A percentile compares a stretch with the other conserved stretches of the same genome.
These are phyloP conservation scores for Tricholoma bakamatsutake DNA, from an alignment of 768 basidiomycete species.

Conservation along the genomic window DNA sequence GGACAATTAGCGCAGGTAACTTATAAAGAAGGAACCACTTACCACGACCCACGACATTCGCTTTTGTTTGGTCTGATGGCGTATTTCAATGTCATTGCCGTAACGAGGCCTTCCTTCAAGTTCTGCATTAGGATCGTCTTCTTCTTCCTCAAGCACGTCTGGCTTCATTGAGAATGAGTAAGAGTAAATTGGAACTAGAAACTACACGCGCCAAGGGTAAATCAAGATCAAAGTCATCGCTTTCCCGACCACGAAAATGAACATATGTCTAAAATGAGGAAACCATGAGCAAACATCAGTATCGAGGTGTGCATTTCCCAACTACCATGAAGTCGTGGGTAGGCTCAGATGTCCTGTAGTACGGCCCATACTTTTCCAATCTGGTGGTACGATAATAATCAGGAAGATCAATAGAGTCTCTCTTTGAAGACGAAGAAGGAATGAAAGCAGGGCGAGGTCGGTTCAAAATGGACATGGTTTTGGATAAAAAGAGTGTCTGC, in stretches of 20 bases:
- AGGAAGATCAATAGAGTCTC: neutral
- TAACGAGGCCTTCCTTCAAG: neutral
- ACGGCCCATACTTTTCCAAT: constrained; percentile 1
- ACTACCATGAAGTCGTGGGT: neutral
- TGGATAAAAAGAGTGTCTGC: neutral
- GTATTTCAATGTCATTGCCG: too few species aligned
- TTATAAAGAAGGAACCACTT: neutral
- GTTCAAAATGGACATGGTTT: neutral
- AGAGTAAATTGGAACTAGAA: neutral
- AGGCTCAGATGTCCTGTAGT: neutral
- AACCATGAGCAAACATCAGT: neutral
- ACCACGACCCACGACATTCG: neutral
- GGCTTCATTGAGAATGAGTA: neutral
- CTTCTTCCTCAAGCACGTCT: neutral
- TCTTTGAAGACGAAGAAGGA: neutral
- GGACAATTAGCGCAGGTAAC: neutral
- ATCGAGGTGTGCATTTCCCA: neutral
- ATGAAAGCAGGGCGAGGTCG: neutral
- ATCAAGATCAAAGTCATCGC: neutral
- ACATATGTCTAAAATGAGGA: neutral
- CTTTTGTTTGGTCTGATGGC: neutral
- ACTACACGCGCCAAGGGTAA: neutral
- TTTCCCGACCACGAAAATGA: neutral
- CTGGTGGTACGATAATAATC: constrained; percentile 3
- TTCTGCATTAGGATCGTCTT: neutral